Evolutionary conservation across 2,329 filamentous ascomycete genomes (phyloP), one percentile per base, ranked within the genome.

Genomic region (Lecanosticta acicola): DNA sequence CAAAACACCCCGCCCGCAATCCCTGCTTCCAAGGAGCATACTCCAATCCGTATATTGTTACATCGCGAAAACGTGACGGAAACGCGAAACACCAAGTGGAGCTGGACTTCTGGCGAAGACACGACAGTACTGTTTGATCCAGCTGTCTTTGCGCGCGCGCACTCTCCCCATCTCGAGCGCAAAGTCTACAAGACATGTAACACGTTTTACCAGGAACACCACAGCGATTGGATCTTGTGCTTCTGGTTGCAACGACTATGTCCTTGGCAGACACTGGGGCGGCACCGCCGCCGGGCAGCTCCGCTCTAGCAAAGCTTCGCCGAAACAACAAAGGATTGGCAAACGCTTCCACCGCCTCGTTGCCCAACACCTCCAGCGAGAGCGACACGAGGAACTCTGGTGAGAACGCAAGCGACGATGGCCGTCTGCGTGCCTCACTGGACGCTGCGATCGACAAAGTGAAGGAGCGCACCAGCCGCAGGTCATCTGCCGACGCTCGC

Each of bases 381-480:
- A 54, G 51, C 39, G 61, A 59, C 42, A 58, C 24, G 24, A 29
- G 24, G 11, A 29, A 29, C 58, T 36, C 52, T 39, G 46, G 44
- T 16, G 49, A 46, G 37, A 43, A 46, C 16, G 48, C 49, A 46
- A 50, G 44, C 20, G 51, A 49, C 29, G 46, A 40, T 19, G 43
- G 51, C 20, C 56, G 59, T 19, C 50, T 66, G 14, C 59, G 60
- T 32, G 52, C 59, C 9, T 64, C 66, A 4, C 54, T 67, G 47
- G 71, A 72, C 48, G 65, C 62, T 45, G 60, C 65, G 11, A 53
- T 70, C 29, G 69, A 69, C 57, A 67, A 61, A 52, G 59, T 68
- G 47, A 67, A 59, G 41, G 56, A 62, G 32, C 59, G 60, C 47
- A 63, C 65, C 26, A 48, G 49, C 17, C 63, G 68, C 41, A 57